These are phyloP conservation scores for Monilinia laxa DNA, from an alignment of 2,329 filamentous ascomycete genomes.

Conservation along the genomic window DNA sequence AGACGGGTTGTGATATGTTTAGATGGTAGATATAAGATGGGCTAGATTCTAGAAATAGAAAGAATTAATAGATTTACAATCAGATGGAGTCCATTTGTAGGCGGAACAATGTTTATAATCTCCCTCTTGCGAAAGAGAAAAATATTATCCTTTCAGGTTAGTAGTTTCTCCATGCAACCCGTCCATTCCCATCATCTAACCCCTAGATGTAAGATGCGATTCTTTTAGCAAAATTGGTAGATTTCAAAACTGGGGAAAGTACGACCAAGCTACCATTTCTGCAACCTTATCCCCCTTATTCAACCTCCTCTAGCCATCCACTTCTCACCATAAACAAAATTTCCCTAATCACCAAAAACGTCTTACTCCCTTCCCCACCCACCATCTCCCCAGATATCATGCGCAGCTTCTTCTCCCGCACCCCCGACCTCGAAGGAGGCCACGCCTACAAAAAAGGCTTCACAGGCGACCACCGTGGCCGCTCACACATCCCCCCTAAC, in stretches of 20 bases:
- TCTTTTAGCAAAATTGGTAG: no score
- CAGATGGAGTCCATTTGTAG: no score
- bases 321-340: background rate
- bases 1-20: background rate
- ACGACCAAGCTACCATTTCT: background rate
- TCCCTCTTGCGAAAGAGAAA: no score
- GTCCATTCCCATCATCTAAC: no score
- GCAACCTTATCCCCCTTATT: no score
- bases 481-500: background rate
- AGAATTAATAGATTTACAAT: conserved; percentile 20
- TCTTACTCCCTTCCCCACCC: background rate
- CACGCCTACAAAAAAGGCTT: conserved; percentile 2
- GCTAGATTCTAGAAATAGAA: conserved; percentile 22
- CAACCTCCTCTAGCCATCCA: background rate
- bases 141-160: background rate
- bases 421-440: conserved; percentile 16
- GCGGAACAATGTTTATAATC: no score
- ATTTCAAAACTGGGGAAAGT: conserved; percentile 8
- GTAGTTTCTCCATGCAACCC: background rate
- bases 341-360: background rate
- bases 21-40: conserved; percentile 4
- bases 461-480: conserved; percentile 18
- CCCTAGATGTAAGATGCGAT: no score
- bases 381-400: background rate
- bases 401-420: conserved; percentile 5